Conservation (phyloP, 208 protist species). For the Trypanosoma platydactyli region DNA sequence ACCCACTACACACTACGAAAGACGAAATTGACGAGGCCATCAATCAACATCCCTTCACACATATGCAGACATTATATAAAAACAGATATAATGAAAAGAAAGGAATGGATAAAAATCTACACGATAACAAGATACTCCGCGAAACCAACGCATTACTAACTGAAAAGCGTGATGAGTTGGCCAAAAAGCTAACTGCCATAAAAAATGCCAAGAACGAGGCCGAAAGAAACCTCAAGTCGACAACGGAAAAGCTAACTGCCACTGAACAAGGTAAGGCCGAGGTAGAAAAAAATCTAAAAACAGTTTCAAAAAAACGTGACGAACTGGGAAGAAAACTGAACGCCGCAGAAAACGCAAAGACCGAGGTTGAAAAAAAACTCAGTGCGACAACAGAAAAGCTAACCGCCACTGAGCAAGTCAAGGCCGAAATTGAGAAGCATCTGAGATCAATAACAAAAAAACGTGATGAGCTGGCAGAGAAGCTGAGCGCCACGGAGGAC, state of each 20-base stretch:
- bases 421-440: too few species aligned
- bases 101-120: constrained; percentile 31
- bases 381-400: constrained; percentile 14
- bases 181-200: constrained; percentile 2
- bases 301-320: not conserved
- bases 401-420: too few species aligned
- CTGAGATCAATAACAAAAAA: too few species aligned
- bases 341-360: constrained; percentile 21
- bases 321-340: not conserved
- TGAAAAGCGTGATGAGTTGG: constrained; percentile 9
- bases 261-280: constrained; percentile 9
- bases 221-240: constrained; percentile 21
- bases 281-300: constrained; percentile 5
- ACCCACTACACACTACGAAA: not conserved
- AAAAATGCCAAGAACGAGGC: constrained; percentile 31
- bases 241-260: constrained; percentile 16
- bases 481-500: too few species aligned
- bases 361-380: constrained; percentile 31
- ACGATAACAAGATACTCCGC: constrained; percentile 15
- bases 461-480: too few species aligned
- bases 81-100: constrained; percentile 18
- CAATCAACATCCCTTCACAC: constrained; percentile 15
- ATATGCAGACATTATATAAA: constrained; percentile 30
- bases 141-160: not conserved
- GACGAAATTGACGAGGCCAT: constrained; percentile 30